Evolutionary conservation across 2,329 filamentous ascomycete genomes (phyloP).

Genomic region (Ilyonectria mors-panacis): DNA sequence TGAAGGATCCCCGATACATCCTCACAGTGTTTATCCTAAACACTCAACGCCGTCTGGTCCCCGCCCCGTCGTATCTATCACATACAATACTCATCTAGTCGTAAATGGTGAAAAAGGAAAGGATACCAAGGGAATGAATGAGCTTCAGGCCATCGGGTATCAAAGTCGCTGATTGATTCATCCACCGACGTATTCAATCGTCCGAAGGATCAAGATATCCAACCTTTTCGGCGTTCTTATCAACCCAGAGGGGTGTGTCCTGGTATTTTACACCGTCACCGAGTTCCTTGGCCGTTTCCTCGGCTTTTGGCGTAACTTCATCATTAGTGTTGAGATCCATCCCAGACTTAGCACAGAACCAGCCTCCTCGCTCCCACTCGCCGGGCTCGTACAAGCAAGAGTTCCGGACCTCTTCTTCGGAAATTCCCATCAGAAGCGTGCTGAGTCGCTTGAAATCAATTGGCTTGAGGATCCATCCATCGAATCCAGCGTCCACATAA

Average conservation of each 20-base stretch:
- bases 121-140: slow-evolving; percentile 3
- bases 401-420: slow-evolving; percentile 70
- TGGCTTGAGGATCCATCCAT: slow-evolving; percentile 92
- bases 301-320: slow-evolving; percentile 48
- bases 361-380: slow-evolving; percentile 88
- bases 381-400: slow-evolving; percentile 79
- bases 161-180: background rate
- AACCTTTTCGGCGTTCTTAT: no score
- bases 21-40: slow-evolving; percentile 15
- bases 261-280: slow-evolving; percentile 19
- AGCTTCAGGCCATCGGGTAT: background rate
- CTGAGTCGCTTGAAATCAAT: slow-evolving; percentile 85
- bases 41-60: slow-evolving; percentile 37
- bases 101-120: slow-evolving; percentile 12
- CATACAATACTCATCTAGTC: slow-evolving; percentile 36
- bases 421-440: slow-evolving; percentile 78
- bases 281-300: slow-evolving; percentile 39
- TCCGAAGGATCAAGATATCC: background rate
- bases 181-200: background rate
- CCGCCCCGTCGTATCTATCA: slow-evolving; percentile 36
- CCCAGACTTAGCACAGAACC: slow-evolving; percentile 68
- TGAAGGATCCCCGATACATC: slow-evolving; percentile 6
- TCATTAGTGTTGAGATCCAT: slow-evolving; percentile 37
- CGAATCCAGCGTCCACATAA: slow-evolving; percentile 86
- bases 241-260: background rate